Conservation (phyloP, 2,329 filamentous ascomycete genomes). For the Corinectria fuckeliana region DNA sequence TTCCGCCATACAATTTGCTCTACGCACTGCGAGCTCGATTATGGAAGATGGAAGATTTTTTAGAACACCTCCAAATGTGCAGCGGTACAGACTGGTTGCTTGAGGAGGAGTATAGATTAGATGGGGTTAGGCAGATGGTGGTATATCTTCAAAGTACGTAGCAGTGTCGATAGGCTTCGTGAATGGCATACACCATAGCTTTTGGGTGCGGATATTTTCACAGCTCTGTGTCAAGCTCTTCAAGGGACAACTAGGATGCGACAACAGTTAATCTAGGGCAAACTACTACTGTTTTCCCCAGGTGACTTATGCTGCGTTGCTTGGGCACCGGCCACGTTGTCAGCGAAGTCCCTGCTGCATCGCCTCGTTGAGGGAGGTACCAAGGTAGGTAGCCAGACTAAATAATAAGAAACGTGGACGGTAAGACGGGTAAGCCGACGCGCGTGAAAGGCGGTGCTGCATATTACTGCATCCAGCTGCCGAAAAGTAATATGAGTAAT, state of each 20-base stretch:
- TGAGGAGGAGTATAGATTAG: too few species aligned
- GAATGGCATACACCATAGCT: too few species aligned
- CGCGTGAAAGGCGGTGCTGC: slow-evolving; percentile 2
- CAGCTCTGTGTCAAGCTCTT: too few species aligned
- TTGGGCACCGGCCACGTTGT: slow-evolving; percentile 1
- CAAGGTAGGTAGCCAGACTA: too few species aligned
- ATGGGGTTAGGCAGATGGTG: too few species aligned
- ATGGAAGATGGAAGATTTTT: background rate
- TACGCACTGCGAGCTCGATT: background rate
- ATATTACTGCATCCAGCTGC: background rate
- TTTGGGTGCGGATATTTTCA: too few species aligned
- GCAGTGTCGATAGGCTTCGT: too few species aligned
- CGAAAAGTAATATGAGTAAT: too few species aligned
- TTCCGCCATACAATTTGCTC: background rate
- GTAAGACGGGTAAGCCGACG: background rate
- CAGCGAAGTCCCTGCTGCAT: background rate
- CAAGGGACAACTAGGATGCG: background rate
- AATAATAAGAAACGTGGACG: too few species aligned
- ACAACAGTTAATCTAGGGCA: too few species aligned
- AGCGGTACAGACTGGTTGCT: background rate
- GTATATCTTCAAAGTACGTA: too few species aligned
- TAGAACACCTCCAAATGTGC: background rate
- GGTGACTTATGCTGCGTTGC: background rate
- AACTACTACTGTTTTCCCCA: too few species aligned
- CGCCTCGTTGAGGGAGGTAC: background rate